phyloP scores from a whole-genome alignment of 2,329 filamentous ascomycete genomes.

The Fusarium hostae region DNA sequence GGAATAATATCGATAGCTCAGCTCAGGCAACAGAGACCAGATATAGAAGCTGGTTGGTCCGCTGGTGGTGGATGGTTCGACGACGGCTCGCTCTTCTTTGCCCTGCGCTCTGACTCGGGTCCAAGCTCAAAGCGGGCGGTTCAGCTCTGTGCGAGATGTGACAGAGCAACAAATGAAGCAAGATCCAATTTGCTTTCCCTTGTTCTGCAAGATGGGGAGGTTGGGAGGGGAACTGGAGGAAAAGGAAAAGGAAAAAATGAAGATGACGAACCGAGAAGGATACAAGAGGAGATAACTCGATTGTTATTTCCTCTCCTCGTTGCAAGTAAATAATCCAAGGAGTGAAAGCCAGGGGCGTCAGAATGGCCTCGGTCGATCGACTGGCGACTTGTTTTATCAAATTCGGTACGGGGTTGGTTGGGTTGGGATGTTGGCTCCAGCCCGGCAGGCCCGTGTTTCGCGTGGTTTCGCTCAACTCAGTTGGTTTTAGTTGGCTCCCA shows the following conservation, averaged over 20 bases:
- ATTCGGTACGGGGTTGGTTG: slow-evolving; percentile 29
- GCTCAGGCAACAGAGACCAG: slow-evolving; percentile 20
- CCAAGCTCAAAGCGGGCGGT: slow-evolving; percentile 38
- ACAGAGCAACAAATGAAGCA: slow-evolving; percentile 21
- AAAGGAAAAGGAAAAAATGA: neutral
- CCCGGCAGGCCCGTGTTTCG: slow-evolving; percentile 44
- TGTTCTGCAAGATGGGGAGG: neutral
- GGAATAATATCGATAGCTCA: slow-evolving; percentile 24
- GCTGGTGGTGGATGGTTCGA: slow-evolving; percentile 30
- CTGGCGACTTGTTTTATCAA: slow-evolving; percentile 40
- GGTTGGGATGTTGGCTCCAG: slow-evolving; percentile 33
- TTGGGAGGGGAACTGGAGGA: neutral
- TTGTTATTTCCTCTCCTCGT: slow-evolving; percentile 29
- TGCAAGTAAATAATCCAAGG: slow-evolving; percentile 18
- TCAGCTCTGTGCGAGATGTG: slow-evolving; percentile 38
- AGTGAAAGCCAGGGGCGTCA: slow-evolving; percentile 34
- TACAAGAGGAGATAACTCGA: slow-evolving; percentile 10
- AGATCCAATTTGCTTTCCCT: slow-evolving; percentile 2
- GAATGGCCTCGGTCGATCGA: slow-evolving; percentile 40
- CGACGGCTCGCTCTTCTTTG: slow-evolving; percentile 19
- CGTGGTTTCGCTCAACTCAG: slow-evolving; percentile 38
- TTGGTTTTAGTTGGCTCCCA: slow-evolving; percentile 31
- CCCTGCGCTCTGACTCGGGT: slow-evolving; percentile 28
- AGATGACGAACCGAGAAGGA: slow-evolving; percentile 4
- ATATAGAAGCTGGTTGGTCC: slow-evolving; percentile 25